These are phyloP conservation scores for Candida mesenterica DNA, from an alignment of 1,139 yeast genomes.

Conservation along the genomic window DNA sequence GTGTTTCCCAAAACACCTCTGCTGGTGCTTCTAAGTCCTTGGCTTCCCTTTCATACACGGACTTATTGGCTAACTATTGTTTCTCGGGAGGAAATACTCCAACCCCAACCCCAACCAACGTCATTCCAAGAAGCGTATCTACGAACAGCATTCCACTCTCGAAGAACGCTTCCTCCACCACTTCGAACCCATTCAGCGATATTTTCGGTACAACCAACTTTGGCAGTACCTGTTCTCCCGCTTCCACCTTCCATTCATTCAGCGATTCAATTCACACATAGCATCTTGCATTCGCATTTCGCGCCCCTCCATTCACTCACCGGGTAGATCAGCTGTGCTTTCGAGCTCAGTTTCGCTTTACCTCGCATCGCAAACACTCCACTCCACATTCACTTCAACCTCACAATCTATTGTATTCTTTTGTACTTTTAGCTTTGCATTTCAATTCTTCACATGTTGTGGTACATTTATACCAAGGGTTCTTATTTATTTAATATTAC, in stretches of 20 bases:
- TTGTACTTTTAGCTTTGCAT: constrained; percentile 10
- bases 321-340: no score
- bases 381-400: neutral
- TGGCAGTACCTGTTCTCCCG: constrained; percentile 20
- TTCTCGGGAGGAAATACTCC: constrained; percentile 27
- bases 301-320: neutral
- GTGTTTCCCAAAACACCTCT: neutral
- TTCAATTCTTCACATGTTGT: constrained; percentile 4
- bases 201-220: constrained; percentile 11
- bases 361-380: no score
- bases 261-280: constrained; percentile 34
- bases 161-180: constrained; percentile 2
- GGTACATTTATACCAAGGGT: constrained; percentile 1
- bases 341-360: no score
- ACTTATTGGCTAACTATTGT: constrained; percentile 32
- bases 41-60: constrained; percentile 29
- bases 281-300: constrained; percentile 5
- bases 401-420: constrained; percentile 1
- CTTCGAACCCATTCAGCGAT: constrained; percentile 6
- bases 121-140: constrained; percentile 7
- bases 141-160: constrained; percentile 4
- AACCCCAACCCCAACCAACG: constrained; percentile 3
- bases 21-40: constrained; percentile 2
- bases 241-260: constrained; percentile 32
- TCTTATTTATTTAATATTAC: constrained; percentile 2